Conservation (phyloP, 2,329 filamentous ascomycete species). For the Coniella lustricola region DNA sequence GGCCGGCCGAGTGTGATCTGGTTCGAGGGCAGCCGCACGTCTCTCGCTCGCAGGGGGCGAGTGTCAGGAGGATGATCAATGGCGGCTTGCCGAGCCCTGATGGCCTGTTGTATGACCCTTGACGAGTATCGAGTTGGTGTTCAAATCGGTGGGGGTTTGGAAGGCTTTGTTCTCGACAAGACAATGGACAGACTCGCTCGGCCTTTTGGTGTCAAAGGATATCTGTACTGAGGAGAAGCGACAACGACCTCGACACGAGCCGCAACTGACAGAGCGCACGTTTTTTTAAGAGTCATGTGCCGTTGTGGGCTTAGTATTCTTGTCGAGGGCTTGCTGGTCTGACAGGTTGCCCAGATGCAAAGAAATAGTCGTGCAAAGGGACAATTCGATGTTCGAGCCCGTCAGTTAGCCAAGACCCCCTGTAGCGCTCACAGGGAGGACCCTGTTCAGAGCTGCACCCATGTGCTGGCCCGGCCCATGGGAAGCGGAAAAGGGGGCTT, state of each 20-base stretch:
- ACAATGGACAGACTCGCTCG: no score
- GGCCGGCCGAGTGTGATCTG: neutral
- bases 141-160: neutral
- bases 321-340: no score
- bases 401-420: neutral
- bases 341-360: no score
- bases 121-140: neutral
- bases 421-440: neutral
- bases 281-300: no score
- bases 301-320: no score
- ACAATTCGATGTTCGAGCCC: neutral
- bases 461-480: neutral
- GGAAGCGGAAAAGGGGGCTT: neutral
- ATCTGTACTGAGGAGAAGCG: no score
- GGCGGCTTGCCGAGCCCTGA: neutral
- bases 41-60: constrained; percentile 4
- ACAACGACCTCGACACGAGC: no score
- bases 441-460: neutral
- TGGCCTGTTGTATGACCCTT: neutral
- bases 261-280: no score
- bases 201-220: no score
- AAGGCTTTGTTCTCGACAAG: no score
- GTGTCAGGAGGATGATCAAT: constrained; percentile 6
- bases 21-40: constrained; percentile 6
- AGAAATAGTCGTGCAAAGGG: neutral